Evolutionary conservation across 2,329 filamentous ascomycete species (phyloP), one percentile per base, ranked within the genome.

Genomic region (Aureobasidium mangrovei): DNA sequence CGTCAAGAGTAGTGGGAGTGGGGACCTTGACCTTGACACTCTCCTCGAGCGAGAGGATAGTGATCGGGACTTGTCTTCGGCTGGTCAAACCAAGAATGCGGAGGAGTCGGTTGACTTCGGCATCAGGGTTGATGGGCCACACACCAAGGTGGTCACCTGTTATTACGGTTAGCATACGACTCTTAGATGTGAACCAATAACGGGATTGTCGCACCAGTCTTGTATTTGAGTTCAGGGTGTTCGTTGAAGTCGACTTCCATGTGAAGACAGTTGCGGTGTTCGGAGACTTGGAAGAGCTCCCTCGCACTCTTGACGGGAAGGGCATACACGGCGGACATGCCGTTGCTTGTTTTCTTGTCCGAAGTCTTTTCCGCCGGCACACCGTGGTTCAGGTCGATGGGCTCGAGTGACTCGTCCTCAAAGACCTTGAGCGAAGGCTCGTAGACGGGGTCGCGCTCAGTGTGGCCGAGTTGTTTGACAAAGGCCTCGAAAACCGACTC

Each of bases 131-230:
- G 40, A 61, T 61, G 2, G 71, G 68, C 68, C 69, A 72, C 6
- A 73, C 62, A 4, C 64, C 69, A 24, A 74, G 62, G 55, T 73
- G 70, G 48, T 74, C 71, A 7, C 71, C 71, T 4, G 18, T 18
- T 18, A 18, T 18, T 18, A 18, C 18, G 18, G 18, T 18, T 18
- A 18, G 18, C 18, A 18, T 18, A 18, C 18, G 18, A 18, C 18
- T 18, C 18, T 18, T 18, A 18, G 18, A 18, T 18, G 18, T 18
- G 18, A 18, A 18, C 18, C 18, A 18, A 18, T 18, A 18, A 18
- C 18, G 18, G 18, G 18, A 18, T 18, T 18, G 18, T 18, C 18
- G 18, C 18, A 18, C 18, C 18, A 29, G 70, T 72, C 62, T 72
- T 72, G 64, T 74, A 73, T 26, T 67, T 66, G 27, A 73, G 47